A percentile compares a stretch with the other conserved stretches of the same genome.
These are phyloP conservation scores for Cercophora samala DNA, from an alignment of 495 filamentous ascomycete genomes.

Conservation along the genomic window DNA sequence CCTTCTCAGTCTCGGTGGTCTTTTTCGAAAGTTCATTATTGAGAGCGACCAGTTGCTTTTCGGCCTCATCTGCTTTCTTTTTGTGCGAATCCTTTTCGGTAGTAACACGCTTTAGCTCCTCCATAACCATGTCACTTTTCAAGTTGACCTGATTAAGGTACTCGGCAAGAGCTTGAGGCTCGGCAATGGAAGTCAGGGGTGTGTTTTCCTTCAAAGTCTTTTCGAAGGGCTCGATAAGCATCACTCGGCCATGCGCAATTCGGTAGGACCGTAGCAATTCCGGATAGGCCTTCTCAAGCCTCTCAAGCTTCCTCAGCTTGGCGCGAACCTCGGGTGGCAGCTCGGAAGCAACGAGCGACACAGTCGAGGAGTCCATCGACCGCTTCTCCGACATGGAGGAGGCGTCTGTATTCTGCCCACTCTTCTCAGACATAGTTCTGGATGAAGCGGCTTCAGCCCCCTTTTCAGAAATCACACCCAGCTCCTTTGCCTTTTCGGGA, in stretches of 20 bases:
- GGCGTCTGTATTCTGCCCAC: constrained; percentile 1
- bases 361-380: constrained; percentile 12
- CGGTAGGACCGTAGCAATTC: constrained; percentile 90
- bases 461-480: constrained; percentile 10
- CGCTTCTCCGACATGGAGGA: constrained; percentile 9
- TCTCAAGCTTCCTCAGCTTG: constrained; percentile 73
- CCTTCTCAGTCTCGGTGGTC: constrained; percentile 30
- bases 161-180: constrained; percentile 81
- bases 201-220: constrained; percentile 86
- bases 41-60: constrained; percentile 59
- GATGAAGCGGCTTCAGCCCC: constrained; percentile 1
- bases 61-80: constrained; percentile 66
- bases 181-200: constrained; percentile 79
- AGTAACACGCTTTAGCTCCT: constrained; percentile 86
- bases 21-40: constrained; percentile 41
- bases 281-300: constrained; percentile 79
- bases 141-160: constrained; percentile 88
- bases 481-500: constrained; percentile 26
- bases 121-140: constrained; percentile 84
- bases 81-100: constrained; percentile 77
- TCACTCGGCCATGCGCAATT: constrained; percentile 78
- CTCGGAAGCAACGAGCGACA: constrained; percentile 44
- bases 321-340: constrained; percentile 70
- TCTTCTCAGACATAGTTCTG: constrained; percentile 7
- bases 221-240: constrained; percentile 89